Evolutionary conservation across 352 stramenopile genomes (phyloP).

Genomic region (Plasmopara viticola): DNA sequence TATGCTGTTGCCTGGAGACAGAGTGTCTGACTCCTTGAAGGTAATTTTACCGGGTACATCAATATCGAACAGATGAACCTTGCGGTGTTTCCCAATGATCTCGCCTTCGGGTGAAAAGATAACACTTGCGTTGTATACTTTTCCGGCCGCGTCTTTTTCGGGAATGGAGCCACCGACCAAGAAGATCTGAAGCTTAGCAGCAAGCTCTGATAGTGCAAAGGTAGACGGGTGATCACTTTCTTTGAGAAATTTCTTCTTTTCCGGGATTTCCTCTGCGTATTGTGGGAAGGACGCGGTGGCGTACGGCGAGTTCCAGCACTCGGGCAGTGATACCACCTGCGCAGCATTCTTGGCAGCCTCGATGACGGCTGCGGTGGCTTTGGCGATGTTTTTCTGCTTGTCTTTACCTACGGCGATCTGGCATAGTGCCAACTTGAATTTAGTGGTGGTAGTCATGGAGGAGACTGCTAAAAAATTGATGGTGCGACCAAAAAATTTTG

Average conservation of each 20-base stretch:
- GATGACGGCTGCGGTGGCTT: constrained; percentile 49
- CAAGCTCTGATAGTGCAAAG: constrained; percentile 85
- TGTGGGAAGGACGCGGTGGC: constrained; percentile 95
- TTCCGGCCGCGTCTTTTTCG: constrained; percentile 76
- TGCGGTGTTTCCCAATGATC: constrained; percentile 98
- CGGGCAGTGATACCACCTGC: constrained; percentile 88
- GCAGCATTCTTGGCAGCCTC: constrained; percentile 71
- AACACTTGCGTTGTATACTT: constrained; percentile 99
- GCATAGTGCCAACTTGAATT: constrained; percentile 92
- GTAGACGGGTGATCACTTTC: constrained; percentile 77
- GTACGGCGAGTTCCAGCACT: constrained; percentile 98
- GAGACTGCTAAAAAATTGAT: constrained; percentile 24
- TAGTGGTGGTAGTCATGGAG: constrained; percentile 41
- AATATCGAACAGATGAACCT: constrained; percentile 99
- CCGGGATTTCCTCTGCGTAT: constrained; percentile 95
- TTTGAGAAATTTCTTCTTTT: constrained; percentile 44
- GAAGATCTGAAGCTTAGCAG: constrained; percentile 85
- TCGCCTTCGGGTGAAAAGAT: constrained; percentile 91
- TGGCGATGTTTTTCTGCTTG: constrained; percentile 83
- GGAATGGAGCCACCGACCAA: constrained; percentile 97
- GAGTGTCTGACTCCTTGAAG: constrained; percentile 99
- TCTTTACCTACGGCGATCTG: constrained; percentile 91
- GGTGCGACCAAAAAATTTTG: constrained; percentile 21
- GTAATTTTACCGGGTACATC: constrained; percentile 98
- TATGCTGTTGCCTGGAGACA: constrained; percentile 88